Percentiles rank a stretch among this genome's conserved stretches.
phyloP scores from a whole-genome alignment of 2,329 filamentous ascomycete genomes.

The Phaeoacremonium minimum region DNA sequence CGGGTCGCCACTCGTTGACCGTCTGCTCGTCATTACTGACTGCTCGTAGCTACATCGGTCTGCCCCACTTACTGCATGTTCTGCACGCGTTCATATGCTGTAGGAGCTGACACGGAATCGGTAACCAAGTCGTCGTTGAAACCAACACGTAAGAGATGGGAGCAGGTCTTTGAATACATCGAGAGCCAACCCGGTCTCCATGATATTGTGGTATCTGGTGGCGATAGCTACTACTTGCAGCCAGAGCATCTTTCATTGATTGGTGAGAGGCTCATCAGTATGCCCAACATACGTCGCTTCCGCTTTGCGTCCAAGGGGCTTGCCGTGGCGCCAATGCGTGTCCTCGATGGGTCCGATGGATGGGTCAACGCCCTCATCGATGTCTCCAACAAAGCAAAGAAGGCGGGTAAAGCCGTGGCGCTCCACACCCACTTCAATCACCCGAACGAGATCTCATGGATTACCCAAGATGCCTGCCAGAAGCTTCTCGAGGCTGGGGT shows the following conservation, averaged over 20 bases:
- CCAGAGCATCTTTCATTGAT: constrained; percentile 48
- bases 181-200: constrained; percentile 40
- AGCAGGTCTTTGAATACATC: constrained; percentile 54
- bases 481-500: constrained; percentile 46
- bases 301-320: constrained; percentile 60
- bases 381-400: constrained; percentile 43
- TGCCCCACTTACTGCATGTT: constrained; percentile 61
- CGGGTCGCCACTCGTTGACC: background rate
- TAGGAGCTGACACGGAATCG: constrained; percentile 49
- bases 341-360: constrained; percentile 43
- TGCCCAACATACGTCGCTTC: constrained; percentile 55
- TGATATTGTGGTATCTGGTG: constrained; percentile 60
- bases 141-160: constrained; percentile 40
- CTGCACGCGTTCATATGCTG: constrained; percentile 57
- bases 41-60: constrained; percentile 51
- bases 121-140: constrained; percentile 40
- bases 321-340: constrained; percentile 51
- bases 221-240: constrained; percentile 55
- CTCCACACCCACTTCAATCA: constrained; percentile 65
- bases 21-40: no score
- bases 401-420: constrained; percentile 54
- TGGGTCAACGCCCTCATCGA: constrained; percentile 50
- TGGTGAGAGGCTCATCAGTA: constrained; percentile 49
- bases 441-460: constrained; percentile 57
- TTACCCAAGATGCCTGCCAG: constrained; percentile 46